Base-by-base conservation (phyloP, 768 basidiomycete species). In the Boletellus ananas region DNA sequence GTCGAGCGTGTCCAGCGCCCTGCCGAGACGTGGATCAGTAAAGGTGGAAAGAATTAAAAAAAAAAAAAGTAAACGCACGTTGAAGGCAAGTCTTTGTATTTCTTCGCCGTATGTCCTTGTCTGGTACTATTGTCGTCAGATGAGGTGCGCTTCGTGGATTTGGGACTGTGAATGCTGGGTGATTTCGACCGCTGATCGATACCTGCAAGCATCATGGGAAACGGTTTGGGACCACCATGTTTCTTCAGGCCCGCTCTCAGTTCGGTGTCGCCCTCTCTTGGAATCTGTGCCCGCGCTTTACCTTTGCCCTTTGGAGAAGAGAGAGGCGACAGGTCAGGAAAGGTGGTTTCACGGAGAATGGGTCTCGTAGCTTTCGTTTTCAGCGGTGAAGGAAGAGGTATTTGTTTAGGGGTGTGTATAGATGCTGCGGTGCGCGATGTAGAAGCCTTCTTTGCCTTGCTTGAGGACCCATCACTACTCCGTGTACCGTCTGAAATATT, bases 131-230 rank as follows among this genome's bases (percentile, higher is more conserved):
- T 72, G 17, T 61, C 67, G n/a, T 66, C 65, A 7, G 72, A 61
- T n/a, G 62, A 69, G 1, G 61, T 40, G 17, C 70, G 67, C 56
- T 72, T 72, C 7, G 51, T 53, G 8, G 52, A 50, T 29, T 12
- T 36, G n/a, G 17, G 27, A 49, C 51, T 55, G 40, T 39, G 11
- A 25, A 46, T 9, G 49, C 54, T 34, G 11, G 59, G 57, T 3
- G 58, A 59, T 13, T 61, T 58, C 17, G 66, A 63, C n/a, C 63
- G 63, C 12, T 55, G 63, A 3, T 64, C 57, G 40, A 75, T 72
- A 41, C 70, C 72, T 10, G 65, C 60, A 3, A 80, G 66, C 35
- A 75, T 48, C 79, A 84, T 75, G 6, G 78, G 77, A 44, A 79
- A 79, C 1, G 77, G 76, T 48, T 58, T 58, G 7, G 51, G 46